Conservation (phyloP, 495 filamentous ascomycete genomes). For the Durotheca rogersii region DNA sequence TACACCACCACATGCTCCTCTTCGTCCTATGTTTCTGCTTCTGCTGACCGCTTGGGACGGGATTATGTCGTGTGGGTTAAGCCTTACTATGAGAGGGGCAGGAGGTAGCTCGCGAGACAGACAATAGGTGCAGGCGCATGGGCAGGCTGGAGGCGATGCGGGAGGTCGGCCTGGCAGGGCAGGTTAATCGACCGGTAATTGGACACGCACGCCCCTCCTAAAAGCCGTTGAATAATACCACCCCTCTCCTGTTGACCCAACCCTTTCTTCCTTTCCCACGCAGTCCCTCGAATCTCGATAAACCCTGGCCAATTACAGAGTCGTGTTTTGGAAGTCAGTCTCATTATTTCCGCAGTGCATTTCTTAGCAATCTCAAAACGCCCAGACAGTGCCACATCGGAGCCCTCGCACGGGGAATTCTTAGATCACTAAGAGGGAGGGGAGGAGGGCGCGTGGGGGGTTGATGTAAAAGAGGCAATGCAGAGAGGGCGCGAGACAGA, state of each 20-base stretch:
- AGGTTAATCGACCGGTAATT: slow-evolving; percentile 24
- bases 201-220: slow-evolving; percentile 35
- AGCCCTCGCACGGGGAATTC: slow-evolving; percentile 30
- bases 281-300: slow-evolving; percentile 36
- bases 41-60: slow-evolving; percentile 8
- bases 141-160: slow-evolving; percentile 5
- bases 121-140: slow-evolving; percentile 10
- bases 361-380: slow-evolving; percentile 33
- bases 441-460: too few relatives aligned
- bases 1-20: too few relatives aligned
- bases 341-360: slow-evolving; percentile 36
- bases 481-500: too few relatives aligned
- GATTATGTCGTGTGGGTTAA: slow-evolving; percentile 21
- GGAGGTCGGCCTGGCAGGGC: slow-evolving; percentile 15
- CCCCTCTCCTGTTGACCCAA: slow-evolving; percentile 13
- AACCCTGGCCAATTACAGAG: slow-evolving; percentile 32
- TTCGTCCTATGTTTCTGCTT: not conserved
- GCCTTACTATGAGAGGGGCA: slow-evolving; percentile 13
- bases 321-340: slow-evolving; percentile 32
- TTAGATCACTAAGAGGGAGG: slow-evolving; percentile 31
- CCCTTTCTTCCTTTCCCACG: slow-evolving; percentile 13
- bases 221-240: slow-evolving; percentile 35
- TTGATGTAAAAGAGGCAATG: too few relatives aligned
- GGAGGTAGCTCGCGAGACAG: slow-evolving; percentile 25
- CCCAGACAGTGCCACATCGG: slow-evolving; percentile 32